These are phyloP conservation scores for Rugiboletus extremiorientalis DNA, from an alignment of 1,284 basidiomycete genomes.

Conservation along the genomic window DNA sequence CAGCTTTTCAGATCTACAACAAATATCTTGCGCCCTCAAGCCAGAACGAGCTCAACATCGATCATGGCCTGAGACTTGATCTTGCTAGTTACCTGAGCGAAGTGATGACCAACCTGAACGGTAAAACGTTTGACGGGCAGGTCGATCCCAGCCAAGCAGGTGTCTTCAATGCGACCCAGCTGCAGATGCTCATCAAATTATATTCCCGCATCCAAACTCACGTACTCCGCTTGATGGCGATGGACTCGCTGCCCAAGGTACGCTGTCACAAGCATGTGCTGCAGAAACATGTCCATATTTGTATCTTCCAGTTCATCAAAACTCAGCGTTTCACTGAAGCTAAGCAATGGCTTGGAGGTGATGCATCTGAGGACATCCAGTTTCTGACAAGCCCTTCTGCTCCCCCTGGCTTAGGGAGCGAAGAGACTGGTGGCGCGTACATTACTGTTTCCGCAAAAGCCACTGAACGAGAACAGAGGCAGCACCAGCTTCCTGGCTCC, in stretches of 20 bases:
- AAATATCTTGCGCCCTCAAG: slow-evolving; percentile 95
- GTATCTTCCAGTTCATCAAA: slow-evolving; percentile 69
- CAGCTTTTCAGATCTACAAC: slow-evolving; percentile 93
- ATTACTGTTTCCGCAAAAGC: slow-evolving; percentile 81
- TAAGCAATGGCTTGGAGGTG: slow-evolving; percentile 72
- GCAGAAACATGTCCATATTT: slow-evolving; percentile 3
- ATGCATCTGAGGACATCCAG: slow-evolving; percentile 61
- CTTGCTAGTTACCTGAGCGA: slow-evolving; percentile 91
- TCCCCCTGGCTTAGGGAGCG: slow-evolving; percentile 64
- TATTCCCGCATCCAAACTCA: slow-evolving; percentile 97
- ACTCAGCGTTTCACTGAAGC: slow-evolving; percentile 75
- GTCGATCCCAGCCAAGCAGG: slow-evolving; percentile 77
- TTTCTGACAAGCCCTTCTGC: slow-evolving; percentile 53
- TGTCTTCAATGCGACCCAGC: slow-evolving; percentile 87
- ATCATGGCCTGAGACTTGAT: slow-evolving; percentile 94
- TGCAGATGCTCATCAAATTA: slow-evolving; percentile 90
- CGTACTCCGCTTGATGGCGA: slow-evolving; percentile 97
- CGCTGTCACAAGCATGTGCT: slow-evolving; percentile 18
- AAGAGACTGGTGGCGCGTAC: slow-evolving; percentile 79
- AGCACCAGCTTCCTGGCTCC: slow-evolving; percentile 25
- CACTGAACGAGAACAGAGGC: slow-evolving; percentile 53
- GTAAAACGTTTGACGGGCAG: slow-evolving; percentile 74
- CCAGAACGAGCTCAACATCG: slow-evolving; percentile 96
- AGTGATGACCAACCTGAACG: slow-evolving; percentile 74
- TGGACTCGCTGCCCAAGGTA: slow-evolving; percentile 95